Evolutionary conservation across 176 grass and related monocot species (phyloP).

Genomic region (Phoenix dactylifera): DNA sequence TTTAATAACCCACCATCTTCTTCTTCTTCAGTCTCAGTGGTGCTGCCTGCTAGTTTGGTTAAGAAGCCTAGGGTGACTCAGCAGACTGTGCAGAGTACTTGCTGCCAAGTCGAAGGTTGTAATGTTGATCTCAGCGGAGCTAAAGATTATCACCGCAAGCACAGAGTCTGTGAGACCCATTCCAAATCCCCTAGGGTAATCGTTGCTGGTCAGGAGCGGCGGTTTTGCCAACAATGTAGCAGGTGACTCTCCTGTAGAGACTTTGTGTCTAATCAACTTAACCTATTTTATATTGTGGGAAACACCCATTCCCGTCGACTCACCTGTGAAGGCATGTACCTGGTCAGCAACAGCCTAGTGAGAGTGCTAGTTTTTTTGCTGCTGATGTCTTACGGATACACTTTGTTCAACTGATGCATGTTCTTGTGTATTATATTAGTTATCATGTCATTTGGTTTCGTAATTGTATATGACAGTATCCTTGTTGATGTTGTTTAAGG

Average conservation of each 20-base stretch:
- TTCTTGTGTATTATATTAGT: too few relatives aligned
- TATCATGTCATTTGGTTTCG: too few relatives aligned
- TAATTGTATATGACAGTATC: too few relatives aligned
- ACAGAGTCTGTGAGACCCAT: constrained; percentile 12
- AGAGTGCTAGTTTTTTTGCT: too few relatives aligned
- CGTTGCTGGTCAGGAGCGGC: constrained; percentile 6
- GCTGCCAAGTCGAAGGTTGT: constrained; percentile 16
- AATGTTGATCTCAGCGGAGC: constrained; percentile 5
- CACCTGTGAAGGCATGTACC: too few relatives aligned
- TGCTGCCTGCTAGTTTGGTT: neutral
- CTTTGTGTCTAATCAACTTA: neutral
- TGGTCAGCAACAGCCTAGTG: too few relatives aligned
- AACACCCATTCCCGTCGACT: too few relatives aligned
- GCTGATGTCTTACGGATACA: too few relatives aligned
- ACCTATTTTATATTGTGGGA: neutral
- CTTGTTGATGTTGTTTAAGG: constrained; percentile 1
- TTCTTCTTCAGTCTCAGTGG: neutral
- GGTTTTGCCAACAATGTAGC: constrained; percentile 21
- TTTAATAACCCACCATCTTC: neutral
- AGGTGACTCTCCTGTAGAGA: neutral
- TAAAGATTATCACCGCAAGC: constrained; percentile 17
- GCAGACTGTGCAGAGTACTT: neutral
- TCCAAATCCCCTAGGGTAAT: constrained; percentile 11
- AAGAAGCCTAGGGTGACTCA: neutral
- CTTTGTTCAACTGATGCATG: too few relatives aligned